phyloP scores from a whole-genome alignment of 177 flowering plant genomes.

The Vitis hybrid region DNA sequence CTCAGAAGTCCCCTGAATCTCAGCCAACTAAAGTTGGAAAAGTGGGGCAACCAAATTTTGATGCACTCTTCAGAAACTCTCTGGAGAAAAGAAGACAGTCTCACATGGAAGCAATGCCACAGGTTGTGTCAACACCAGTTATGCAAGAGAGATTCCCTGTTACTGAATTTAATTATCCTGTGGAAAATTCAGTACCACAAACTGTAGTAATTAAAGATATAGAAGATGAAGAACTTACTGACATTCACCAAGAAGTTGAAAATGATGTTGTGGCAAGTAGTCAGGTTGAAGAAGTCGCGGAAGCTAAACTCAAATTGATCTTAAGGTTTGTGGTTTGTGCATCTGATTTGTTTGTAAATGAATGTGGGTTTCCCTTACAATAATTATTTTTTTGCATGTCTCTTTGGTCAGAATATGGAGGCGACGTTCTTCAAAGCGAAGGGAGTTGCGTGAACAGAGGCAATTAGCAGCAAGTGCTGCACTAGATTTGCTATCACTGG shows the following conservation, averaged over 20 bases:
- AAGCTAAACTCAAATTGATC: constrained; percentile 75
- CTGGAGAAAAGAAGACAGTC: constrained; percentile 17
- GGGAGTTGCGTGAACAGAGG: constrained; percentile 60
- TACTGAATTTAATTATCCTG: constrained; percentile 16
- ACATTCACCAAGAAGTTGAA: constrained; percentile 25
- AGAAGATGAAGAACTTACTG: constrained; percentile 25
- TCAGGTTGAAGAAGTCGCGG: constrained; percentile 60
- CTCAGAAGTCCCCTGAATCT: constrained; percentile 19
- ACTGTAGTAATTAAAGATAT: constrained; percentile 11
- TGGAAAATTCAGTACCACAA: constrained; percentile 18
- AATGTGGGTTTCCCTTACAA: background rate
- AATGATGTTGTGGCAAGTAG: constrained; percentile 16
- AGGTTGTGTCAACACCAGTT: constrained; percentile 19
- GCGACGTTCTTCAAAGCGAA: constrained; percentile 50
- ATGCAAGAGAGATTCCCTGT: constrained; percentile 18
- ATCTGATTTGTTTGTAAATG: background rate
- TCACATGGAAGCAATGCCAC: constrained; percentile 25
- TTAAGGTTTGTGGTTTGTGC: constrained; percentile 52
- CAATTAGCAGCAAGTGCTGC: constrained; percentile 75
- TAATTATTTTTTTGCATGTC: background rate
- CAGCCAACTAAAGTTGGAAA: constrained; percentile 19
- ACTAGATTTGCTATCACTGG: constrained; percentile 63
- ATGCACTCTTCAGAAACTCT: constrained; percentile 20
- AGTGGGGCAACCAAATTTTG: constrained; percentile 20
- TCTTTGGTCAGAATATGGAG: constrained; percentile 71